phyloP scores from a whole-genome alignment of 768 basidiomycete genomes.

The Astraeus odoratus region DNA sequence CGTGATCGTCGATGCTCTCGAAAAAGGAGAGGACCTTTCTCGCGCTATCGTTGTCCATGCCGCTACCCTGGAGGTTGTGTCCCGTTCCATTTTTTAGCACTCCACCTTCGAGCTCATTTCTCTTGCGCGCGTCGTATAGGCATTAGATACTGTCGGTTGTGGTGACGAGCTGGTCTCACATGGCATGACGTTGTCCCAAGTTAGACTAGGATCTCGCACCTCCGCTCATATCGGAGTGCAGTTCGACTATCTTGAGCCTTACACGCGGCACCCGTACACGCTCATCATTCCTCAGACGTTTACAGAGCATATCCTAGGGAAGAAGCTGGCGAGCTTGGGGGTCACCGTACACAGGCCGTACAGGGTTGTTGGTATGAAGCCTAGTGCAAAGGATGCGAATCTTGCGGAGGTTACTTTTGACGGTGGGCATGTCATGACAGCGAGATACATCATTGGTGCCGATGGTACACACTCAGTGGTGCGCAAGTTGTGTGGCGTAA shows the following conservation, averaged over 20 bases:
- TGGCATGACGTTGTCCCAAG: conserved; percentile 26
- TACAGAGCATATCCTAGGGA: conserved; percentile 36
- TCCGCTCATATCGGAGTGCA: conserved; percentile 20
- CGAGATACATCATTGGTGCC: conserved; percentile 44
- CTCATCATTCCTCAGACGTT: conserved; percentile 38
- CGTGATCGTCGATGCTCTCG: conserved; percentile 36
- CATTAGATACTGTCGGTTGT: conserved; percentile 39
- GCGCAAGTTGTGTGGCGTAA: conserved; percentile 7
- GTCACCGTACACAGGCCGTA: conserved; percentile 31
- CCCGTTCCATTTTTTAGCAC: too few species aligned
- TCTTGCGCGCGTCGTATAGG: conserved; percentile 29
- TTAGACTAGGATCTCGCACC: conserved; percentile 27
- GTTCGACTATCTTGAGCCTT: conserved; percentile 28
- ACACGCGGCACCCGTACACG: conserved; percentile 40
- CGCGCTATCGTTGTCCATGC: conserved; percentile 45
- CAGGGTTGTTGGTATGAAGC: conserved; percentile 33
- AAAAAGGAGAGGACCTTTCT: conserved; percentile 29
- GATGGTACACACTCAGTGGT: conserved; percentile 45
- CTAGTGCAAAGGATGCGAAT: conserved; percentile 19
- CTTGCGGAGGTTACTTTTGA: conserved; percentile 39
- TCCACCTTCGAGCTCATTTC: conserved; percentile 8
- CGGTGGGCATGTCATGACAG: conserved; percentile 34
- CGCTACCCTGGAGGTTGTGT: conserved; percentile 50
- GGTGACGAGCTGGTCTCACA: conserved; percentile 31
- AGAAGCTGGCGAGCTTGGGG: conserved; percentile 26